Percentiles rank a stretch among this genome's conserved stretches.
These are phyloP conservation scores for Fusarium pininemorale DNA, from an alignment of 2,329 filamentous ascomycete species.

Conservation along the genomic window DNA sequence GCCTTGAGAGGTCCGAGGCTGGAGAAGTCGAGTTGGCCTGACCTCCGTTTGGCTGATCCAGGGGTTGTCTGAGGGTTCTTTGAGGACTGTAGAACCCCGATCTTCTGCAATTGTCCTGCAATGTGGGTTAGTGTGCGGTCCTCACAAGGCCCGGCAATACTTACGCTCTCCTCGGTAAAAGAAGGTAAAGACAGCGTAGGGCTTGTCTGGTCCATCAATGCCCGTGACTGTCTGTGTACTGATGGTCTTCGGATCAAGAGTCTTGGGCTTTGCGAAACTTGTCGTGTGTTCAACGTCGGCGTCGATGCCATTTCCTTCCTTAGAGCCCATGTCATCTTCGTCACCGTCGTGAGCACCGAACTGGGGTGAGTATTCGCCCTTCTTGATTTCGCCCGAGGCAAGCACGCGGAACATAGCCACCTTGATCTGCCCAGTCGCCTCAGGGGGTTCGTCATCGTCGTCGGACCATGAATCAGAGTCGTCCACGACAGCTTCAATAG, in stretches of 20 bases:
- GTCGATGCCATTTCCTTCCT: conserved; percentile 69
- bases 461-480: conserved; percentile 81
- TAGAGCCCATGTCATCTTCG: conserved; percentile 66
- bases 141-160: conserved; percentile 50
- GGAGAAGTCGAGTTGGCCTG: conserved; percentile 84
- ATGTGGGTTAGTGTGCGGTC: conserved; percentile 38
- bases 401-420: conserved; percentile 95
- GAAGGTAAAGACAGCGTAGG: conserved; percentile 97
- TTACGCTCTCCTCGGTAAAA: conserved; percentile 95
- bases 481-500: conserved; percentile 73
- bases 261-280: conserved; percentile 96
- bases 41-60: conserved; percentile 77
- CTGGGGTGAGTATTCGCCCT: conserved; percentile 96
- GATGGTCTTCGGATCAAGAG: conserved; percentile 94
- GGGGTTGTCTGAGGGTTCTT: conserved; percentile 72
- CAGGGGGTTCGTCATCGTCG: conserved; percentile 87
- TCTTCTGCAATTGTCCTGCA: conserved; percentile 91
- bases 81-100: conserved; percentile 81
- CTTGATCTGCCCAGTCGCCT: conserved; percentile 97
- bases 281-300: conserved; percentile 95
- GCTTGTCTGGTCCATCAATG: conserved; percentile 94
- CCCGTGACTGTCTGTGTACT: conserved; percentile 99
- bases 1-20: conserved; percentile 85
- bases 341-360: conserved; percentile 97
- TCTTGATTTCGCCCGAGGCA: conserved; percentile 96